Base-by-base conservation (phyloP, 192 early-diverging fungal genomes). In the Rhizophagus sp. region DNA sequence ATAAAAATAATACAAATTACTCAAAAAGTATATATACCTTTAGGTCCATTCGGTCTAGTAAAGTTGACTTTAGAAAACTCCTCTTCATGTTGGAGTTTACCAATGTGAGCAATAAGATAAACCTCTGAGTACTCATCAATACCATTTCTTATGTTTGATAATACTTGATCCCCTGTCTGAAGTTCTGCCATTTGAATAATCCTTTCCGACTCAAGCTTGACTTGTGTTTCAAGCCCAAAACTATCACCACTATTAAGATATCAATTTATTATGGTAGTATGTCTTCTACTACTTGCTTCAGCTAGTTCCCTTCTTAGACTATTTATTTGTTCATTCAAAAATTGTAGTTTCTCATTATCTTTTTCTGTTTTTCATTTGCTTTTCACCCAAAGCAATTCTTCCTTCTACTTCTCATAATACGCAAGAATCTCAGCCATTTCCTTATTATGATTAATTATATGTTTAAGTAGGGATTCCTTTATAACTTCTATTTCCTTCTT, bases 41-140 rank as follows among this genome's bases (percentile, higher is more conserved):
- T n/a, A n/a, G 27, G 33, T 33, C 73, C 50, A 61, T 74, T 30
- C 10, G 73, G 33, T n/a, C 57, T 74, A 33, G 73, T 74, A 49
- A 74, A 74, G n/a, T 34, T n/a, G 34, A 74, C 25, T 74, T 62
- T 74, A 33, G 12, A 11, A 47, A 74, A 57, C n/a, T 74, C 7
- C 33, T 9, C 7, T 11, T n/a, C 49, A 61, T 74, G 25, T 34
- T 74, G 52, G 49, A 11, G 30, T 33, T 74, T 47, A 0, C 73
- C 73, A 47, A 74, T 25, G 33, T 74, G 73, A 74, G 73, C 17
- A 34, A 74, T 74, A 47, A 74, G 25, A 19, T 74, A 74, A 36
- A 74, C 52, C 34, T 74, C 73, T 2, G 73, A 74, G 52, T 34
- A 74, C 52, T 74, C 73, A 15, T 1, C 12, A 30, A 17, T 9